These are phyloP conservation scores for Starmerella floris DNA, from an alignment of 805 yeast species.

Conservation along the genomic window DNA sequence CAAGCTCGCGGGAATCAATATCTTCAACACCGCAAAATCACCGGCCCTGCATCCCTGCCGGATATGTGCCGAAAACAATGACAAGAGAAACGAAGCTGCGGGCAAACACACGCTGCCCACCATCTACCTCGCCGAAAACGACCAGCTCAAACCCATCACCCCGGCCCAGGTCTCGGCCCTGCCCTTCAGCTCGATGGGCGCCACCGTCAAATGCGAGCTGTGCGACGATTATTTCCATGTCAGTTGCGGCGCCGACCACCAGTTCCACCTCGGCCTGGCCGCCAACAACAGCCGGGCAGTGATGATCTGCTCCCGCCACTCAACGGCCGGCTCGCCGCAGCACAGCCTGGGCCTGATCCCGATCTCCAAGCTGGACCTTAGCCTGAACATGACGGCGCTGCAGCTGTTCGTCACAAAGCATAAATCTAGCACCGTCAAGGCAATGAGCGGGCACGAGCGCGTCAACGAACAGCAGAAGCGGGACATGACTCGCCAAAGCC, in stretches of 20 bases:
- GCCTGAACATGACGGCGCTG: slow-evolving; percentile 22
- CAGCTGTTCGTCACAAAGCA: slow-evolving; percentile 22
- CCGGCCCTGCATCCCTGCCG: not conserved
- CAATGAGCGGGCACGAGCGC: not conserved
- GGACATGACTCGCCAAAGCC: not conserved
- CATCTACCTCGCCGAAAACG: not conserved
- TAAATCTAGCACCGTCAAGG: not conserved
- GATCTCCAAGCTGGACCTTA: slow-evolving; percentile 22
- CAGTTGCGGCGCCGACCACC: slow-evolving; percentile 40
- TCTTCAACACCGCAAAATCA: not conserved
- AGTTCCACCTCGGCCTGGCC: slow-evolving; percentile 13
- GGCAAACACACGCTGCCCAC: not conserved
- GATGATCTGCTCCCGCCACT: slow-evolving; percentile 26
- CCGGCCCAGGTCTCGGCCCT: not conserved
- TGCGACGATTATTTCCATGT: slow-evolving; percentile 31
- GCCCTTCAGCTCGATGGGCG: slow-evolving; percentile 1
- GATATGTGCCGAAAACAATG: not conserved
- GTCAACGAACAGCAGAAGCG: not conserved
- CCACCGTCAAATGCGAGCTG: slow-evolving; percentile 11
- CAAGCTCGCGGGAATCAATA: slow-evolving; percentile 4
- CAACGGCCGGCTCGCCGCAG: not conserved
- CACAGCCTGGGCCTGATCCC: slow-evolving; percentile 13
- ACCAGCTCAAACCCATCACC: not conserved
- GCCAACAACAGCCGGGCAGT: slow-evolving; percentile 22
- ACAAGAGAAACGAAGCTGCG: not conserved